phyloP scores from a whole-genome alignment of 2,329 filamentous ascomycete genomes.

The Pseudogymnoascus sp. region DNA sequence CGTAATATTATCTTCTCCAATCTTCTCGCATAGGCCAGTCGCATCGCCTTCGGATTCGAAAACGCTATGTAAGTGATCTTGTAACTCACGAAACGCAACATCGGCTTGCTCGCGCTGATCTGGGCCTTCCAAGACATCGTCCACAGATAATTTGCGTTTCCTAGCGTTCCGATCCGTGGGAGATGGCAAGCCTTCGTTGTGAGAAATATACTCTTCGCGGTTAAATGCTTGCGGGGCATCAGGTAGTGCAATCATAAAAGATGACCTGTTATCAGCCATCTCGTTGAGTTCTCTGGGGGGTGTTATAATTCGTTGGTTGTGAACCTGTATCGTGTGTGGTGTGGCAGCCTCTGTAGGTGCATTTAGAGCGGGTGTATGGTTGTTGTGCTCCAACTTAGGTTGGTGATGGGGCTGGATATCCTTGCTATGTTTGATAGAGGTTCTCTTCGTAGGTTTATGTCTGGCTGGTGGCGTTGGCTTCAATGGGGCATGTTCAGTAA shows the following conservation, averaged over 20 bases:
- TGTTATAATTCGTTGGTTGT: conserved; percentile 2
- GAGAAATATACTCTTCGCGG: conserved; percentile 24
- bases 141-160: conserved; percentile 45
- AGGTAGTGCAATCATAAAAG: conserved; percentile 24
- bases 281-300: background rate
- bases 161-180: conserved; percentile 21
- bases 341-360: background rate
- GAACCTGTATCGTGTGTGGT: background rate
- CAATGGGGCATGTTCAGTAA: background rate
- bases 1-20: conserved; percentile 51
- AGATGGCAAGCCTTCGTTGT: conserved; percentile 22
- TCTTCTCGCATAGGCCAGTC: conserved; percentile 20
- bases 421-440: background rate
- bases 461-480: background rate
- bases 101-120: conserved; percentile 80
- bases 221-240: conserved; percentile 19
- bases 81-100: conserved; percentile 61
- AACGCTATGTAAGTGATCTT: conserved; percentile 61
- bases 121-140: conserved; percentile 46
- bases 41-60: conserved; percentile 69
- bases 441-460: conserved; percentile 2
- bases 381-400: background rate
- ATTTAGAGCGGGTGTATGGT: background rate
- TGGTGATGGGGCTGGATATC: background rate
- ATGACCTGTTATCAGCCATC: conserved; percentile 13